Base-by-base conservation (phyloP, 805 yeast genomes). In the Metschnikowia lachancei region DNA sequence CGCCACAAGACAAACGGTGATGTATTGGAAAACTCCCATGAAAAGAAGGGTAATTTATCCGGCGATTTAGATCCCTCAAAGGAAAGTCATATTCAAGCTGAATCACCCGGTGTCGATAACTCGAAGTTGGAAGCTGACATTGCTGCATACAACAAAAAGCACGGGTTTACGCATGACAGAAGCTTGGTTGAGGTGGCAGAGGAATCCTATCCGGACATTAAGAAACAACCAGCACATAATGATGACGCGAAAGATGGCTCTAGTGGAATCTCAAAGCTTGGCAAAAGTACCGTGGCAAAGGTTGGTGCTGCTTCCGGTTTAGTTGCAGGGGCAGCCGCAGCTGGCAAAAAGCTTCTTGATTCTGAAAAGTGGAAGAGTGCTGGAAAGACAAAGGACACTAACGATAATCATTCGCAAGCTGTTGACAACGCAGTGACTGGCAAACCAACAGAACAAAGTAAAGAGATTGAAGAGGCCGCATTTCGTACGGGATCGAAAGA, bases 131-230 rank as follows among this genome's bases (percentile, higher is more conserved):
- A 64, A 41, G 56, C 45, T 2, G 61, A 57, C 14, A 57, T 63
- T 28, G 59, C 54, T 17, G 57, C 59, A 5, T 52, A 62, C 57
- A 65, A 65, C 56, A 63, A 56, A 54, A 52, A 62, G 53, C 63
- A 56, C 34, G 64, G 65, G 6, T 45, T 47, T 45, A 52, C 42
- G 28, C 44, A 50, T 39, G 61, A 60, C 28, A 52, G 55, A 35
- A 57, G 64, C 20, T 55, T 65, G 50, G 49, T 65, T 18, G 65
- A 65, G 33, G 55, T 58, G 16, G 69, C 69, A 16, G 66, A 59
- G 36, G 63, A 53, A 16, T 33, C 31, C n/a, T 47, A 49, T 28
- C 57, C 58, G 3, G 50, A 44, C 17, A 51, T 55, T 33, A 51
- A 56, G 51, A 16, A 50, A 8, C 32, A 52, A 13, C 41, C 52